phyloP scores from a whole-genome alignment of 805 yeast genomes.

The Teunomyces aglyptinius region DNA sequence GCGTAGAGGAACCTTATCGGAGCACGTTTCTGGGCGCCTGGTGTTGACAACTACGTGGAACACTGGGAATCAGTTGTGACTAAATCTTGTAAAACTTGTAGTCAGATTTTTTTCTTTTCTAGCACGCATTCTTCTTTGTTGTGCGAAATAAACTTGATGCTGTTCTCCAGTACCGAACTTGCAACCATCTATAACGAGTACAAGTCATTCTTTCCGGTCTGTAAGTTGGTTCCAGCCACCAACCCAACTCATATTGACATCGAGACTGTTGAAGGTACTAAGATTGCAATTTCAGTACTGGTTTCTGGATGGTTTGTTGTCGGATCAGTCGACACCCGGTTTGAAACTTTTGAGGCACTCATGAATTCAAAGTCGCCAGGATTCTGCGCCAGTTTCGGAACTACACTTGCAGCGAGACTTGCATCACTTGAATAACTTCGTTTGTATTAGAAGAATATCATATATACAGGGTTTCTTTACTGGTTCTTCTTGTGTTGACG shows the following conservation, averaged over 20 bases:
- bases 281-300: conserved; percentile 20
- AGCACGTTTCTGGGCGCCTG: conserved; percentile 51
- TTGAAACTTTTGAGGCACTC: conserved; percentile 30
- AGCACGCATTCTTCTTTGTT: background rate
- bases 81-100: conserved; percentile 18
- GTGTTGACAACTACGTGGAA: conserved; percentile 38
- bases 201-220: conserved; percentile 16
- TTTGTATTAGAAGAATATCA: background rate
- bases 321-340: conserved; percentile 5
- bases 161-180: conserved; percentile 16
- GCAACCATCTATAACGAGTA: conserved; percentile 20
- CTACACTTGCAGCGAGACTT: background rate
- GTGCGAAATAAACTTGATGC: background rate
- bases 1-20: conserved; percentile 41
- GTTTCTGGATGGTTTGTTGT: conserved; percentile 28
- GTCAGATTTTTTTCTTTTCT: background rate
- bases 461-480: background rate
- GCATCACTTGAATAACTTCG: background rate
- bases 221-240: conserved; percentile 10
- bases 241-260: conserved; percentile 10
- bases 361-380: conserved; percentile 22
- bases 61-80: conserved; percentile 48
- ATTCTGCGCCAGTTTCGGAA: conserved; percentile 7
- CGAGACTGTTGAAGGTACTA: conserved; percentile 15
- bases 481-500: conserved; percentile 16